Percentiles rank a stretch among this genome's conserved stretches.
phyloP scores from a whole-genome alignment of 306 rosid genomes.

The Vachellia pachyceras region DNA sequence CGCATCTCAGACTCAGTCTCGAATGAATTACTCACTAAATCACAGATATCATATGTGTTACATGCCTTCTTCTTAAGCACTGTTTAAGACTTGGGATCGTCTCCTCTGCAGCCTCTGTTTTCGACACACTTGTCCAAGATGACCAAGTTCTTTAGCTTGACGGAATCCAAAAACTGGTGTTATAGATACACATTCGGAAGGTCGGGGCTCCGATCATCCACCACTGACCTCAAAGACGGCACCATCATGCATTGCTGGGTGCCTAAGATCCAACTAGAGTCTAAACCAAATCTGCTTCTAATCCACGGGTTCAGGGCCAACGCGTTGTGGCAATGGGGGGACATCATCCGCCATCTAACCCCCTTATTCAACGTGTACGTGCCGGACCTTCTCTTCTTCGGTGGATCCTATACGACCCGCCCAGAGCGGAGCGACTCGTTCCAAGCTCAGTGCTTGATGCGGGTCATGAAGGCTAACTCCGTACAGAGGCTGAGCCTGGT shows the following conservation, averaged over 20 bases:
- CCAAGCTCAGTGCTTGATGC: constrained; percentile 84
- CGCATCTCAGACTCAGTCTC: neutral
- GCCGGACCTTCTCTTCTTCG: constrained; percentile 87
- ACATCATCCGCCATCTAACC: constrained; percentile 53
- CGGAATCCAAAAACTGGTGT: constrained; percentile 63
- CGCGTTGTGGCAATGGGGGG: constrained; percentile 90
- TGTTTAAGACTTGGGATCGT: neutral
- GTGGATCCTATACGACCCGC: constrained; percentile 65
- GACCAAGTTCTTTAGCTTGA: constrained; percentile 64
- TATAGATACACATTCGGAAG: constrained; percentile 54
- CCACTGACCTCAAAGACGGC: constrained; percentile 68
- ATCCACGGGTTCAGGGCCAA: constrained; percentile 83
- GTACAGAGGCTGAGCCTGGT: constrained; percentile 58
- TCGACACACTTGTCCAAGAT: constrained; percentile 4
- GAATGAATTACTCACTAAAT: neutral
- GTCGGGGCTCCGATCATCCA: constrained; percentile 70
- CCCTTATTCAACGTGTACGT: constrained; percentile 72
- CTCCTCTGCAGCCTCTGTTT: neutral
- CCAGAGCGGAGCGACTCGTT: constrained; percentile 69
- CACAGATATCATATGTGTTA: neutral
- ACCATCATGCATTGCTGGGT: constrained; percentile 84
- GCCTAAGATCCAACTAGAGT: constrained; percentile 50
- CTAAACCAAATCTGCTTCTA: constrained; percentile 75
- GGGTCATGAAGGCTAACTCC: constrained; percentile 64
- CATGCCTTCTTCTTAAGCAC: neutral